Percentiles rank a stretch among this genome's conserved stretches.
Evolutionary conservation across 1,139 yeast genomes (phyloP).

Genomic region (Suhomyces bribrorum): DNA sequence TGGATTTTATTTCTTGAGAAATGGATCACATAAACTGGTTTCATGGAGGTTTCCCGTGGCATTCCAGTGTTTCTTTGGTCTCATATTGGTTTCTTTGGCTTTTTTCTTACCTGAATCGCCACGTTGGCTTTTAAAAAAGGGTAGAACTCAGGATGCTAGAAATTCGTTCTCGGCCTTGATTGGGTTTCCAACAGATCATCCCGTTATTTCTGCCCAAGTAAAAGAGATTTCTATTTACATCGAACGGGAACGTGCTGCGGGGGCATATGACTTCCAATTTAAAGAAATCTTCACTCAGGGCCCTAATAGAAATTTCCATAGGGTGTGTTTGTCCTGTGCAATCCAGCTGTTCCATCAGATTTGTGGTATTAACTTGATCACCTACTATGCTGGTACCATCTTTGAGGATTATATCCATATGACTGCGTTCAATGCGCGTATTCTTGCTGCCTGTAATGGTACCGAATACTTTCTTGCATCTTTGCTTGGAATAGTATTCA

Average conservation of each 20-base stretch:
- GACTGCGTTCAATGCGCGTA: slow-evolving; percentile 54
- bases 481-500: slow-evolving; percentile 78
- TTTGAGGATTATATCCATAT: slow-evolving; percentile 52
- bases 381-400: slow-evolving; percentile 75
- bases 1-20: slow-evolving; percentile 39
- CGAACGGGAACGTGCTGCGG: slow-evolving; percentile 26
- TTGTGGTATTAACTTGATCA: slow-evolving; percentile 88
- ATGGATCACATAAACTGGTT: slow-evolving; percentile 11
- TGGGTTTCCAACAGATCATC: slow-evolving; percentile 31
- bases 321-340: slow-evolving; percentile 49
- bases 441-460: slow-evolving; percentile 88
- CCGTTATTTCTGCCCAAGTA: slow-evolving; percentile 30
- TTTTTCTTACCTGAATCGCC: slow-evolving; percentile 25
- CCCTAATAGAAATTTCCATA: slow-evolving; percentile 47
- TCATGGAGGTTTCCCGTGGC: slow-evolving; percentile 52
- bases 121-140: slow-evolving; percentile 29
- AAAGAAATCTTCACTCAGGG: slow-evolving; percentile 38
- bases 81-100: slow-evolving; percentile 18
- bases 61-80: slow-evolving; percentile 42
- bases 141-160: slow-evolving; percentile 49
- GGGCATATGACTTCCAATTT: slow-evolving; percentile 26
- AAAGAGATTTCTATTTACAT: slow-evolving; percentile 33
- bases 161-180: slow-evolving; percentile 47
- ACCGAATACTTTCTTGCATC: slow-evolving; percentile 80
- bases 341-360: slow-evolving; percentile 82